Conservation (phyloP, 768 basidiomycete species). For the Sporobolomyces roseus region DNA sequence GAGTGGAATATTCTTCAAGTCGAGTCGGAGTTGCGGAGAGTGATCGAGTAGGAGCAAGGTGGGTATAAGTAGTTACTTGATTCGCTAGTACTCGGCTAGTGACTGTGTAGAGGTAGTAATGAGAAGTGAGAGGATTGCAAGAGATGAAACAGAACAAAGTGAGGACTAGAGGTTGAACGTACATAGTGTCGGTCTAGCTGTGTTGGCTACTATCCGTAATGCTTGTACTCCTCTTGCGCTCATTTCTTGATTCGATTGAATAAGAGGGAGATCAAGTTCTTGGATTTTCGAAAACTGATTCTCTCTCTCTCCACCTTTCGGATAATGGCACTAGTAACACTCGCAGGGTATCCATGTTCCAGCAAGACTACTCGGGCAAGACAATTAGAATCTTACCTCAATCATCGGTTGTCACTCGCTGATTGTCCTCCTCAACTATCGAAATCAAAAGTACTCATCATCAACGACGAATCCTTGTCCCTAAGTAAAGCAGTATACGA, state of each 20-base stretch:
- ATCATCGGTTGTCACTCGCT: conserved; percentile 43
- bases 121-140: no score
- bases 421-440: conserved; percentile 3
- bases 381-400: conserved; percentile 62
- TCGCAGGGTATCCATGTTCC: conserved; percentile 79
- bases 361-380: conserved; percentile 75
- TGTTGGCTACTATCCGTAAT: conserved; percentile 2
- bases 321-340: conserved; percentile 85
- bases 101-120: not conserved
- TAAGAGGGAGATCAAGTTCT: not conserved
- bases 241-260: not conserved
- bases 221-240: conserved; percentile 2
- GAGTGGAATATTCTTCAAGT: not conserved
- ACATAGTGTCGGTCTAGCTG: not conserved
- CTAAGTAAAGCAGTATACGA: conserved; percentile 40
- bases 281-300: not conserved
- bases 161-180: no score
- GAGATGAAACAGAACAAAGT: not conserved
- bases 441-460: conserved; percentile 25
- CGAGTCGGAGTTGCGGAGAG: not conserved
- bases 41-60: not conserved
- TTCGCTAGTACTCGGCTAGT: not conserved
- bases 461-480: conserved; percentile 44
- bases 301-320: not conserved
- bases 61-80: not conserved